A percentile compares a stretch with the other conserved stretches of the same genome.
Conservation (phyloP, 2,329 filamentous ascomycete species). For the Acephala macrosclerotiorum region DNA sequence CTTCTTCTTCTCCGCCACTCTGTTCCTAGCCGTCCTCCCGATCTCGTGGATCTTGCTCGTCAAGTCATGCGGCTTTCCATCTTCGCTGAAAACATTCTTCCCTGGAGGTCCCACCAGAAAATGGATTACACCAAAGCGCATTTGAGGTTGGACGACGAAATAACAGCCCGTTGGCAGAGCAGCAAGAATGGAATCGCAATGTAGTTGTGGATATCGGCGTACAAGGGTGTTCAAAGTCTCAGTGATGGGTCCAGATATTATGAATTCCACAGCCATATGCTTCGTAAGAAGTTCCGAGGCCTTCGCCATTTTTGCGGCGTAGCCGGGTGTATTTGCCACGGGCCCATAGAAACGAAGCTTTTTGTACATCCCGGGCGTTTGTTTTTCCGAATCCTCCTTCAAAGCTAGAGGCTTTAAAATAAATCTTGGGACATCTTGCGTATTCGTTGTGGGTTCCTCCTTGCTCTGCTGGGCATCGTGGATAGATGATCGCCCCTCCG, state of each 20-base stretch:
- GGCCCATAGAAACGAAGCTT: neutral
- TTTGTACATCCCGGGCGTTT: neutral
- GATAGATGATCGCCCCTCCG: too few relatives aligned
- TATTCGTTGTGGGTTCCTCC: neutral
- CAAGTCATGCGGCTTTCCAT: too few relatives aligned
- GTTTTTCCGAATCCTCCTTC: neutral
- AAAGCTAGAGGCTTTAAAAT: neutral
- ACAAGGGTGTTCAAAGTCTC: neutral
- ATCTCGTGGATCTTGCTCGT: too few relatives aligned
- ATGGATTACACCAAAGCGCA: neutral
- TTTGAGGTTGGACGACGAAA: neutral
- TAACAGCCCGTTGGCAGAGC: neutral
- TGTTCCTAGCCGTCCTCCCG: too few relatives aligned
- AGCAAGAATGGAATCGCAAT: neutral
- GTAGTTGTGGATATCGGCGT: neutral
- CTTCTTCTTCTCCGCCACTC: too few relatives aligned
- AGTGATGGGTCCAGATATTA: neutral
- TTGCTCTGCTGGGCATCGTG: too few relatives aligned
- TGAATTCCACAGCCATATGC: neutral
- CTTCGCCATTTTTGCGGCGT: neutral
- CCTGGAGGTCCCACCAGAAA: too few relatives aligned
- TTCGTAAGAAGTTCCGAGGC: neutral
- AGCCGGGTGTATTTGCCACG: neutral
- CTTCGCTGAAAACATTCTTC: too few relatives aligned
- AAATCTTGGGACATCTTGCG: neutral